Conservation (phyloP, 768 basidiomycete genomes). For the Mycena belliarum region DNA sequence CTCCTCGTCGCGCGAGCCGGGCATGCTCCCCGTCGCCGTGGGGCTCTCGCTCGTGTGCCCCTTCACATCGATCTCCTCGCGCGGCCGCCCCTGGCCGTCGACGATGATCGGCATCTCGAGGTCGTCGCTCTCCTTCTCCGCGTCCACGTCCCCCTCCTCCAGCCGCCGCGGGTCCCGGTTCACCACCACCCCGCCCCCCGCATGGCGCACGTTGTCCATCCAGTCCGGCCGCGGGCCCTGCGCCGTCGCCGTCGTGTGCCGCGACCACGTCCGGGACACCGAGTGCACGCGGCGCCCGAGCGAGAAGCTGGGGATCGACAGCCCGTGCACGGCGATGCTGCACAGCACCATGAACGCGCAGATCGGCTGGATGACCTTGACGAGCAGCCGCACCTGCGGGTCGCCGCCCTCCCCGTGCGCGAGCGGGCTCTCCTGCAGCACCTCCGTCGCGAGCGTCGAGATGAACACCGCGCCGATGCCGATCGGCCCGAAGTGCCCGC, state of each 20-base stretch:
- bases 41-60: constrained; percentile 10
- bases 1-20: constrained; percentile 23
- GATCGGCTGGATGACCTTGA: constrained; percentile 85
- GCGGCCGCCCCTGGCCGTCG: constrained; percentile 14
- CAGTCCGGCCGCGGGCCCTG: constrained; percentile 62
- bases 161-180: constrained; percentile 62
- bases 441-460: constrained; percentile 71
- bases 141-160: neutral
- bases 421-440: constrained; percentile 43
- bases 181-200: constrained; percentile 72
- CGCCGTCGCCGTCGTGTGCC: constrained; percentile 49
- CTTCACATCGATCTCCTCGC: constrained; percentile 17
- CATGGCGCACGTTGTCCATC: constrained; percentile 73
- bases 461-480: constrained; percentile 88
- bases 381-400: constrained; percentile 61
- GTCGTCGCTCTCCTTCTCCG: constrained; percentile 41
- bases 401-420: constrained; percentile 35
- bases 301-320: constrained; percentile 94
- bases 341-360: constrained; percentile 93
- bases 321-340: constrained; percentile 84
- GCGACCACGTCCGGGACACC: constrained; percentile 88
- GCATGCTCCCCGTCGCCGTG: constrained; percentile 14
- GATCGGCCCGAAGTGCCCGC: constrained; percentile 93
- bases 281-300: constrained; percentile 89
- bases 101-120: constrained; percentile 23